Conservation (phyloP, 2,329 filamentous ascomycete species). For the Aplosporella prunicola region DNA sequence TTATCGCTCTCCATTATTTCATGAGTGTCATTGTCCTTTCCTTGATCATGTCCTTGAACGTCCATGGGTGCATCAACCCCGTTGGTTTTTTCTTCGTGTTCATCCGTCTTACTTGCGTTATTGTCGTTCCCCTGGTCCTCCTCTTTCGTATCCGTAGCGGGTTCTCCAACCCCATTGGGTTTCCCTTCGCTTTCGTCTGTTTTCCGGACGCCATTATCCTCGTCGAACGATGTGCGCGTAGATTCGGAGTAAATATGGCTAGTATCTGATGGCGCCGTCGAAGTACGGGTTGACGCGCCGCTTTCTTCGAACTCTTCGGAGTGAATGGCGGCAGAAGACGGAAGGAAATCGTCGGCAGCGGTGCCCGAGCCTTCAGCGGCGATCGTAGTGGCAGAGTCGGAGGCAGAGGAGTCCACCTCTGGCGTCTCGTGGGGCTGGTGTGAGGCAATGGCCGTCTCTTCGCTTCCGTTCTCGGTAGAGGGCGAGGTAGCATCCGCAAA, state of each 20-base stretch:
- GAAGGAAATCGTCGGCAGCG: background rate
- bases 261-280: constrained; percentile 26
- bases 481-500: constrained; percentile 3
- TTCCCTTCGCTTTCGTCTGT: too few relatives aligned
- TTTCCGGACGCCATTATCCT: too few relatives aligned
- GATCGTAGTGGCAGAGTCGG: constrained; percentile 25
- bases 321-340: background rate
- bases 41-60: background rate
- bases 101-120: too few relatives aligned
- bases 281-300: constrained; percentile 23
- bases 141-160: too few relatives aligned
- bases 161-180: too few relatives aligned
- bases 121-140: too few relatives aligned
- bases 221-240: constrained; percentile 29
- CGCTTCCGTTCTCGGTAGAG: background rate
- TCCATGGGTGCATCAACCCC: too few relatives aligned
- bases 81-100: too few relatives aligned
- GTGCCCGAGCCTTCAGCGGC: constrained; percentile 15
- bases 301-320: constrained; percentile 9
- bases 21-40: background rate
- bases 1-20: too few relatives aligned
- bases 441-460: background rate
- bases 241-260: constrained; percentile 25
- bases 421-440: constrained; percentile 1
- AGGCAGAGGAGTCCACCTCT: constrained; percentile 19